Percentiles rank a stretch among this genome's conserved stretches.
Evolutionary conservation across 2,329 filamentous ascomycete genomes (phyloP).

Genomic region (Fusarium sp.): DNA sequence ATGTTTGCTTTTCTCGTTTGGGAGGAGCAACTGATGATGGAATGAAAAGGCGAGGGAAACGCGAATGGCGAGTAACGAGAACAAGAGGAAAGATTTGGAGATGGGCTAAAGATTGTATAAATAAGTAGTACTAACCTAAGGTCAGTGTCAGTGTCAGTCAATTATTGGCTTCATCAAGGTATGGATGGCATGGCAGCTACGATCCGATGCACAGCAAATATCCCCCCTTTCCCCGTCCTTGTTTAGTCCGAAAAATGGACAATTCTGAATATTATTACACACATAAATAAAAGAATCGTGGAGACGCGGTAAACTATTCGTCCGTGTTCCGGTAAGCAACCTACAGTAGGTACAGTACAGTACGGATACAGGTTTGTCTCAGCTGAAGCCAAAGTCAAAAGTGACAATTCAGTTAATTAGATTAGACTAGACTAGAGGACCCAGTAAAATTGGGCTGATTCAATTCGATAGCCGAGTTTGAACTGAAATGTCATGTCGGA

Average conservation of each 20-base stretch:
- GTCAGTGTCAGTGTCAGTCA: conserved; percentile 5
- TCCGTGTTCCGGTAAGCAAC: conserved; percentile 24
- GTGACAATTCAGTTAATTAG: background rate
- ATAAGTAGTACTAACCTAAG: background rate
- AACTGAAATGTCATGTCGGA: conserved; percentile 37
- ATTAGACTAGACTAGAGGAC: background rate
- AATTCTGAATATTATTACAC: background rate
- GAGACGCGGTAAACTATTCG: conserved; percentile 21
- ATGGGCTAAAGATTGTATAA: conserved; percentile 14
- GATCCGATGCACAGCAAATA: background rate
- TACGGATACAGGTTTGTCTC: background rate
- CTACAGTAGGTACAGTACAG: no score
- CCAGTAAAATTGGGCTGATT: conserved; percentile 25
- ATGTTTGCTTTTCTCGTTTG: conserved; percentile 11
- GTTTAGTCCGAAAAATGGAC: background rate
- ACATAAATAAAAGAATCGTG: background rate
- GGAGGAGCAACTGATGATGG: background rate
- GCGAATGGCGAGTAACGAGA: background rate
- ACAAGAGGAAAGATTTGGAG: background rate
- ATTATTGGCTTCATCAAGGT: background rate
- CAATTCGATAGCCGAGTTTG: conserved; percentile 19
- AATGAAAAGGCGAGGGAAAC: background rate
- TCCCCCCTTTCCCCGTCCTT: background rate
- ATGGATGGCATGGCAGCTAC: background rate
- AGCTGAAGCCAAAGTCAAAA: background rate